A percentile compares a stretch with the other conserved stretches of the same genome.
Conservation (phyloP, 352 stramenopile genomes). For the Phytophthora parvispora region DNA sequence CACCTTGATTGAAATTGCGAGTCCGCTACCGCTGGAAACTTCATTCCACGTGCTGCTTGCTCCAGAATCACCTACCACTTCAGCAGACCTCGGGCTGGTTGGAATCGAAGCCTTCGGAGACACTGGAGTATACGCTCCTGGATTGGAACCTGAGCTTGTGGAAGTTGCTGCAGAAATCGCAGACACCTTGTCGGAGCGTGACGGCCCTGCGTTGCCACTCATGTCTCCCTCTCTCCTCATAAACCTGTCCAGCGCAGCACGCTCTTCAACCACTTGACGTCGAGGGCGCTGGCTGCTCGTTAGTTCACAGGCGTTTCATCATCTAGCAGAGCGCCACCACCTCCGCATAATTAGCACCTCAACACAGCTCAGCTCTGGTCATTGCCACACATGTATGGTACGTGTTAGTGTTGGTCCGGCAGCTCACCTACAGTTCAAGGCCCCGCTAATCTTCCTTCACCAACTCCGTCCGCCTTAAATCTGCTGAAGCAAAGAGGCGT, state of each 20-base stretch:
- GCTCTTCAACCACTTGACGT: constrained; percentile 3
- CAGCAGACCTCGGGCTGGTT: constrained; percentile 12
- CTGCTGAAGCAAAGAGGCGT: constrained; percentile 44
- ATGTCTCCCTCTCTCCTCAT: constrained; percentile 11
- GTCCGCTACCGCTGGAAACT: constrained; percentile 16
- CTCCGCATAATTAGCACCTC: constrained; percentile 26
- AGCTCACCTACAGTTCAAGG: constrained; percentile 8
- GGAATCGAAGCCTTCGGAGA: constrained; percentile 14
- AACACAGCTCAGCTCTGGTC: not conserved
- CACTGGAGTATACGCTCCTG: not conserved
- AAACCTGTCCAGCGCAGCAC: not conserved
- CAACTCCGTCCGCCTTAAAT: constrained; percentile 22
- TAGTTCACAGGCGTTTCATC: constrained; percentile 24
- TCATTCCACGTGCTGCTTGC: constrained; percentile 10
- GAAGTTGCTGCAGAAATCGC: constrained; percentile 14
- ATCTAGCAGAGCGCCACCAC: constrained; percentile 2
- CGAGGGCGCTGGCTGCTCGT: not conserved
- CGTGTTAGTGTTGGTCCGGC: constrained; percentile 9
- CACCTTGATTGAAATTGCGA: constrained; percentile 22
- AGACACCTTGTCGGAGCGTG: constrained; percentile 22
- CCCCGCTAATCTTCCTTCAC: not conserved
- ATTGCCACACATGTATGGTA: constrained; percentile 2
- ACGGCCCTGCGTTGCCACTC: constrained; percentile 7
- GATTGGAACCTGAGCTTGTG: constrained; percentile 18
- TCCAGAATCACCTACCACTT: constrained; percentile 6